Base-by-base conservation (phyloP, 2,329 filamentous ascomycete species). In the Sporothrix brasiliensis region DNA sequence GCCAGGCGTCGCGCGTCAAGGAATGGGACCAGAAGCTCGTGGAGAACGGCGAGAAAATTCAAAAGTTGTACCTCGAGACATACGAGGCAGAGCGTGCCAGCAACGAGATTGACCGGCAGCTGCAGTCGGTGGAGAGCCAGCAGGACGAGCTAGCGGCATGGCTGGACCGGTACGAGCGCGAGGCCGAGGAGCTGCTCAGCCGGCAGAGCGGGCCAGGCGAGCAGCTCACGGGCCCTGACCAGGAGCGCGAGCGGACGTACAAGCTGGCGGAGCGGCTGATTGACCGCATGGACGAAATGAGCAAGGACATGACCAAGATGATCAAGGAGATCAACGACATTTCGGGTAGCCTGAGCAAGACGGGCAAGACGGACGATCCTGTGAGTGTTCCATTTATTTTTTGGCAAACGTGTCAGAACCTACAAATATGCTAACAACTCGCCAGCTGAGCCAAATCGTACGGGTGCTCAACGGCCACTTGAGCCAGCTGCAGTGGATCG, bases 291-390 rank as follows among this genome's bases (percentile, higher is more conserved):
- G 94, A 97, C 71, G 93, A 97, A 76, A 96, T 98, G 88, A 93
- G 93, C 77, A 92, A 93, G 78, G 93, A 97, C 78, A 84, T 99
- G 73, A 89, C 89, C 63, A 94, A 93, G 81, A 98, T 99, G 93
- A 97, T 99, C 76, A 94, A 97, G 78, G 95, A 98, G 81, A 97
- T 99, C 78, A 99, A 99, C 79, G 89, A 90, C 75, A 94, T 96
- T 73, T 95, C 92, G n/a, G 87, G 92, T 69, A 93, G 90, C 30
- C 83, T 99, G 74, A 94, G 89, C 85, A 97, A 96, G 85, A 93
- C 91, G 71, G 91, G 87, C 80, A 96, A 96, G 81, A 88, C 92
- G 39, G 92, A 95, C 79, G 92, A 95, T 81, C 92, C 92, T 75
- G 92, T 95, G 86, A 81, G 89, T 86, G 34, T 50, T 44, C 14